These are phyloP conservation scores for Steccherinum ochraceum DNA, from an alignment of 768 basidiomycete species.

Conservation along the genomic window DNA sequence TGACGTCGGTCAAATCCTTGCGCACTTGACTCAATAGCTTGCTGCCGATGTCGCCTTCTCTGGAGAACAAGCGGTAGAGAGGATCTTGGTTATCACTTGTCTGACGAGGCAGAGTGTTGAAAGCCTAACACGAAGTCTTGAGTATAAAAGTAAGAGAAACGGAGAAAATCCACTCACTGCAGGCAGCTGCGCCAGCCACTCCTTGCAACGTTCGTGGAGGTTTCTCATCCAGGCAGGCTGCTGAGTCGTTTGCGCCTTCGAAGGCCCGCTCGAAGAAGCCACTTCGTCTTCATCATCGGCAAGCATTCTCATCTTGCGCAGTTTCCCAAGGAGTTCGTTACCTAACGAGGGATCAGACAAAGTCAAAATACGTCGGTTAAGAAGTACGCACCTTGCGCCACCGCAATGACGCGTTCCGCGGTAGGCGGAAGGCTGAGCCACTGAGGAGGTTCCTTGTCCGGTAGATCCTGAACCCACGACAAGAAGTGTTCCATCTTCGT, in stretches of 20 bases:
- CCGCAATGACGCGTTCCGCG: conserved; percentile 87
- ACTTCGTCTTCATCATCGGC: conserved; percentile 72
- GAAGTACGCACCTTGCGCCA: conserved; percentile 67
- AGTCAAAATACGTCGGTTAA: not conserved
- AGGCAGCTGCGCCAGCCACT: conserved; percentile 78
- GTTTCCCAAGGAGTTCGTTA: conserved; percentile 73
- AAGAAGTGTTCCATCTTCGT: conserved; percentile 90
- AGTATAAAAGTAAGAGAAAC: conserved; percentile 9
- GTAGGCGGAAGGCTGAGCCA: conserved; percentile 93
- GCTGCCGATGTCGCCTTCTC: conserved; percentile 78
- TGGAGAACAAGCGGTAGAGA: conserved; percentile 79
- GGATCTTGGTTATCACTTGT: conserved; percentile 74
- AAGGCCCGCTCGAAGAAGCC: conserved; percentile 40
- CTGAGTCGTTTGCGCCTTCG: conserved; percentile 59
- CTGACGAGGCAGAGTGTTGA: conserved; percentile 60
- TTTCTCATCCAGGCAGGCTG: conserved; percentile 95
- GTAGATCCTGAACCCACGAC: conserved; percentile 81
- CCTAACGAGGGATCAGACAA: conserved; percentile 35
- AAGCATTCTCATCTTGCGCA: conserved; percentile 90
- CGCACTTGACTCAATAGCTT: conserved; percentile 76
- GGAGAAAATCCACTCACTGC: conserved; percentile 38
- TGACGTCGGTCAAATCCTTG: conserved; percentile 74
- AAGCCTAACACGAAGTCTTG: conserved; percentile 35
- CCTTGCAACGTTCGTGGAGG: conserved; percentile 72
- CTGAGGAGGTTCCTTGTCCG: conserved; percentile 89